Conservation (phyloP, 345 rosid species). For the Camelina neglecta region DNA sequence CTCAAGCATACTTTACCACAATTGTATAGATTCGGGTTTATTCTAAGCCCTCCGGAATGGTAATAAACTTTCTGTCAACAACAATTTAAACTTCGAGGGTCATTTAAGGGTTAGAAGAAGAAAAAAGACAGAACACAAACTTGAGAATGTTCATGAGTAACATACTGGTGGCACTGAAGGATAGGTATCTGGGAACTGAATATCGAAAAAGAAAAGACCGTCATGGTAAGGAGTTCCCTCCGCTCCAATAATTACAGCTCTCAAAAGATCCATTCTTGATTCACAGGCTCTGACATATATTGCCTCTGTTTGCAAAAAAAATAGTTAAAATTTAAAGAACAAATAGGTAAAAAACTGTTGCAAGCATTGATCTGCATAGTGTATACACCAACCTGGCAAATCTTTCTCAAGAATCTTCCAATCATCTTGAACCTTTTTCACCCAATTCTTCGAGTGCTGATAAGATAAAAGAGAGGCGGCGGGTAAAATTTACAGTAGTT, state of each 20-base stretch:
- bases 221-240: conserved; percentile 98
- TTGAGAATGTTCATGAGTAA: conserved; percentile 31
- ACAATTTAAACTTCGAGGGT: neutral
- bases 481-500: neutral
- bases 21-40: conserved; percentile 78
- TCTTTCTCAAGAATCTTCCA: conserved; percentile 90
- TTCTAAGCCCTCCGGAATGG: conserved; percentile 83
- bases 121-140: neutral
- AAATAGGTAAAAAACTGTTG: neutral
- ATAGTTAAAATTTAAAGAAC: conserved; percentile 7
- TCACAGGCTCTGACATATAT: conserved; percentile 89
- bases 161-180: conserved; percentile 88
- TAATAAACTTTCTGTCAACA: conserved; percentile 69
- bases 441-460: conserved; percentile 72
- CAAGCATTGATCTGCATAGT: conserved; percentile 20
- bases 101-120: neutral
- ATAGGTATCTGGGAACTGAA: conserved; percentile 73
- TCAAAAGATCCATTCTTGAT: conserved; percentile 88
- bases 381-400: conserved; percentile 69
- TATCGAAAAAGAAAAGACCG: conserved; percentile 92
- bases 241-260: conserved; percentile 92
- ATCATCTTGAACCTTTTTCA: conserved; percentile 81
- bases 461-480: conserved; percentile 29
- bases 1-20: conserved; percentile 93
- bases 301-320: conserved; percentile 56